phyloP scores from a whole-genome alignment of 306 rosid species.

The Acacia melanoxylon region DNA sequence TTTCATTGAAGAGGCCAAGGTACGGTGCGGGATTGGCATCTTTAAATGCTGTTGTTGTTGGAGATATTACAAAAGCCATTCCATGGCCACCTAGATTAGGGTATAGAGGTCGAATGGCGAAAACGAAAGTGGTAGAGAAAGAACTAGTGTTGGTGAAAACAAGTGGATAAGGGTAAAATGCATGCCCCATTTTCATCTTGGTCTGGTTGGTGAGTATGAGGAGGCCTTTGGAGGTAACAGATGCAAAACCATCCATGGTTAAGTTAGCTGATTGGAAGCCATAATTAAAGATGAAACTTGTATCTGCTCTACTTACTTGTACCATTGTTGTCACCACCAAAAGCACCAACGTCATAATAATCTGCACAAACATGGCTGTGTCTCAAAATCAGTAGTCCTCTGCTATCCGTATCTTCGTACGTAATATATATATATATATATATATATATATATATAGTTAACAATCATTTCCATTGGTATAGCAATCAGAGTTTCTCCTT shows the following conservation, averaged over 20 bases:
- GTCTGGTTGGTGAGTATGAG: slow-evolving; percentile 56
- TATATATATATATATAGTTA: too few species aligned
- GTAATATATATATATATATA: too few species aligned
- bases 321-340: not conserved
- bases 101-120: slow-evolving; percentile 43
- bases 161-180: slow-evolving; percentile 50
- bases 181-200: slow-evolving; percentile 44
- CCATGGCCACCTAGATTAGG: not conserved
- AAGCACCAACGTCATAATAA: too few species aligned
- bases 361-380: too few species aligned
- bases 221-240: slow-evolving; percentile 43
- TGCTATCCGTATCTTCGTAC: too few species aligned
- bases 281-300: not conserved
- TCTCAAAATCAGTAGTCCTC: too few species aligned
- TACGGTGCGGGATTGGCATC: too few species aligned
- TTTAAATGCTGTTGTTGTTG: too few species aligned
- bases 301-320: not conserved
- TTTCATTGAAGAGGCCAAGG: too few species aligned
- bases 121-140: slow-evolving; percentile 61
- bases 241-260: slow-evolving; percentile 45
- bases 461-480: too few species aligned
- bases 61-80: too few species aligned
- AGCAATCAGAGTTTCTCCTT: too few species aligned
- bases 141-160: slow-evolving; percentile 50
- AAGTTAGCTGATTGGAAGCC: not conserved